These are phyloP conservation scores for Phytophthora sp. DNA, from an alignment of 352 stramenopile species.

Conservation along the genomic window DNA sequence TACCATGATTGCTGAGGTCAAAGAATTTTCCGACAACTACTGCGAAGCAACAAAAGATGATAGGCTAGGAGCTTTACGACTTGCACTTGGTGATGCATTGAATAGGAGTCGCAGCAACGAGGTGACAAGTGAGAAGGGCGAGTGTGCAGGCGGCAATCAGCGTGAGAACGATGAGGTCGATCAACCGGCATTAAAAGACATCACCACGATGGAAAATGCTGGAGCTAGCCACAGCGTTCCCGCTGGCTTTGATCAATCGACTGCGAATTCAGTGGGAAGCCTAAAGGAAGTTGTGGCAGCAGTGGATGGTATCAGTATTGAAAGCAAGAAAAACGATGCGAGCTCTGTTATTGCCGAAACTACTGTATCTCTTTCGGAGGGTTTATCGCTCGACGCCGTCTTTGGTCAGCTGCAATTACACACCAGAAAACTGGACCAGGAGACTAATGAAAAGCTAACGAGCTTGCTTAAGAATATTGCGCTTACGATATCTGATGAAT, in stretches of 20 bases:
- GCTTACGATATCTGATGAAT: slow-evolving; percentile 23
- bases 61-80: slow-evolving; percentile 18
- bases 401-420: slow-evolving; percentile 37
- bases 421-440: slow-evolving; percentile 31
- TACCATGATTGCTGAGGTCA: slow-evolving; percentile 16
- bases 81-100: slow-evolving; percentile 24
- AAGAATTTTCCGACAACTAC: slow-evolving; percentile 20
- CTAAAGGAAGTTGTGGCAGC: no score
- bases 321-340: not conserved
- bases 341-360: not conserved
- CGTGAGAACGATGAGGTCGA: slow-evolving; percentile 13
- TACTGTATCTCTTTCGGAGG: not conserved
- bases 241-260: no score
- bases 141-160: slow-evolving; percentile 20
- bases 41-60: slow-evolving; percentile 16
- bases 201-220: no score
- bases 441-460: slow-evolving; percentile 30
- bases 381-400: slow-evolving; percentile 15
- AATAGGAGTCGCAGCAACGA: not conserved
- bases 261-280: no score
- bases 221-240: no score
- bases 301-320: no score
- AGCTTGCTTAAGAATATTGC: slow-evolving; percentile 32
- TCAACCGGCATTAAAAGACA: slow-evolving; percentile 1
- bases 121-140: not conserved